Base-by-base conservation (phyloP, 371 early-diverging fungal species). In the Syncephalastrum sp. region DNA sequence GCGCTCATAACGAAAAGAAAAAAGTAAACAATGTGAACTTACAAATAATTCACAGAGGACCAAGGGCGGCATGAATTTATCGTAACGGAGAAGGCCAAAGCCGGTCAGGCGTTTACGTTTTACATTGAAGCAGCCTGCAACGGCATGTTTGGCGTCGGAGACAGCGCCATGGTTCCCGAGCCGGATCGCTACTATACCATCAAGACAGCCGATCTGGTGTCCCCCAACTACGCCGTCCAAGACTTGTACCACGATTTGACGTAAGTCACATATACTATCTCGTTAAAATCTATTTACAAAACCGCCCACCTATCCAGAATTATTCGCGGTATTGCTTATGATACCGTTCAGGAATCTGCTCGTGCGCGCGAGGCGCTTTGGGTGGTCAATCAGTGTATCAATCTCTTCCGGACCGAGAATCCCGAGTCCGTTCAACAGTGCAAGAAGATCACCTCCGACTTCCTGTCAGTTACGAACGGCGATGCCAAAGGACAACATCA, bases 61-160 rank as follows among this genome's bases (percentile, higher is more conserved):
- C 88, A 89, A 60, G 71, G 84, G 17, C 89, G 93, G 33, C 83
- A 88, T 29, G 95, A 97, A 46, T 92, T 82, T 70, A 61, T 81
- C 15, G 59, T 97, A 15, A 79, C 90, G 1, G 63, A 78, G 6
- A 72, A 76, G 24, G 91, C 90, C 7, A 68, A 63, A 12, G 79
- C 79, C 12, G 89, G 85, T 0, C 88, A 91, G 50, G 67, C 65
- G 15, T 76, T 83, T 47, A 73, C 83, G 7, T 83, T 95, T 53
- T 94, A 87, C 61, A 72, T 97, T 49, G 98, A 97, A 60, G 86
- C 91, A 29, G 96, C 95, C 1, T 94, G 95, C 66, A 98, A 98
- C 69, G 91, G 91, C 41, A 82, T 96, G 87, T 95, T 94, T 81
- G 96, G 98, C 33, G 81, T 84, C 42, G 93, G 90, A 15, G 75